Base-by-base conservation (phyloP, 352 stramenopile genomes). In the Salisapilia sapeloensis region DNA sequence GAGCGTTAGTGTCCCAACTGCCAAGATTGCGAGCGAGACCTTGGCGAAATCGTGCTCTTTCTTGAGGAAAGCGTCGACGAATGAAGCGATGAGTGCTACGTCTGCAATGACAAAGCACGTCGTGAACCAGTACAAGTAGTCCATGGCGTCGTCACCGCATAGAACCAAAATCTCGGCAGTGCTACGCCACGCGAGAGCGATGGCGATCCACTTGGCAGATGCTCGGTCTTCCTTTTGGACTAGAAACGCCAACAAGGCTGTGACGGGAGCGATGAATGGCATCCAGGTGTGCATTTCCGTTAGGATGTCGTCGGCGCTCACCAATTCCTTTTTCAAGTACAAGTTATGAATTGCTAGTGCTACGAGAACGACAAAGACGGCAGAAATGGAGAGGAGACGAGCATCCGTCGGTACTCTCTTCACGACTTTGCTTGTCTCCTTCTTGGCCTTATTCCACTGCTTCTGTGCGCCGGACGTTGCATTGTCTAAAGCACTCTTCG, bases 171-270 rank as follows among this genome's bases (percentile, higher is more conserved):
- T 36, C 40, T 90, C 74, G 6, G 58, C 65, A 15, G 74, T 65
- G 31, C 56, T 48, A 33, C 74, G 67, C 74, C 74, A 90, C 6
- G 62, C 49, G n/a, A 90, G 51, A 24, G 62, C 61, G 45, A 82
- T 81, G 6, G 74, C 74, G 26, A 86, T 56, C 74, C 74, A 90
- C 52, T 79, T 86, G 14, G 58, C 65, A 14, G 62, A 77, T 32
- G 50, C 26, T n/a, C 70, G 71, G 17, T 52, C 52, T 48, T 86
- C 66, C 19, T 64, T 63, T 44, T 82, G 71, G 50, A 82, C 50
- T 42, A 86, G 75, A 33, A 82, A 76, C 11, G 80, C 46, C 30
- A 85, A 49, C 34, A 85, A 40, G 25, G 70, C 58, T 8, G 82
- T 46, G 11, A 77, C 34, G 21, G 65, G 65, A 17, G 56, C 77